Base-by-base conservation (phyloP, 345 rosid genomes). In the Barbarea vulgaris region DNA sequence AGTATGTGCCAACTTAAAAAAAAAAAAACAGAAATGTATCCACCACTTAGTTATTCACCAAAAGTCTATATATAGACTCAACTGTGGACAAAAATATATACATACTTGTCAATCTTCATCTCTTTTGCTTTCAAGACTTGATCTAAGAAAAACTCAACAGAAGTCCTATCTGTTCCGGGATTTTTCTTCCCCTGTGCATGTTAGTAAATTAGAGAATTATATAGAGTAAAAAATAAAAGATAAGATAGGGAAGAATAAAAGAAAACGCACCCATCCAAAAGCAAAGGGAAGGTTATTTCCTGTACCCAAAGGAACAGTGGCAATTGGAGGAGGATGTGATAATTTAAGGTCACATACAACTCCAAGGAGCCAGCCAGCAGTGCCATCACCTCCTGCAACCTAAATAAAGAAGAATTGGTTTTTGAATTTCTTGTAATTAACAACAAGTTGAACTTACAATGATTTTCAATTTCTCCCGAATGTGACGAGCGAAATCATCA, bases 331-430 rank as follows among this genome's bases (percentile, higher is more conserved):
- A 7, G 99, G 87, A 78, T 86, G 91, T 46, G 92, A 81, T 52
- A 94, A 80, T 79, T 85, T 92, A 54, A 94, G 96, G 73, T 92
- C 97, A 68, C 89, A 86, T 36, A 94, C 93, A 78, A 92, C 97
- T 67, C 97, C 97, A 70, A 94, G 93, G 74, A 92, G 92, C 99
- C 99, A 94, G 5, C 97, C 91, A 67, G 97, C 99, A 3, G 99
- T 95, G 61, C 99, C 99, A 83, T 95, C 99, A 15, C 99, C 97
- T 77, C 99, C 97, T 61, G 96, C 96, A 80, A 90, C 97, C 98
- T 91, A 76, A 72, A 19, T 91, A 76, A 72, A 19, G 3, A 58
- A n/a, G 3, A 12, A 41, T 41, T 41, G 17, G 46, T 41, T 41
- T 4, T 39, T 39, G 6, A 37, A 37, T 37, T 12, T 39, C 44